Percentiles rank a stretch among this genome's conserved stretches.
phyloP scores from a whole-genome alignment of 83 land plant genomes.

The Diphasiastrum complanatum region DNA sequence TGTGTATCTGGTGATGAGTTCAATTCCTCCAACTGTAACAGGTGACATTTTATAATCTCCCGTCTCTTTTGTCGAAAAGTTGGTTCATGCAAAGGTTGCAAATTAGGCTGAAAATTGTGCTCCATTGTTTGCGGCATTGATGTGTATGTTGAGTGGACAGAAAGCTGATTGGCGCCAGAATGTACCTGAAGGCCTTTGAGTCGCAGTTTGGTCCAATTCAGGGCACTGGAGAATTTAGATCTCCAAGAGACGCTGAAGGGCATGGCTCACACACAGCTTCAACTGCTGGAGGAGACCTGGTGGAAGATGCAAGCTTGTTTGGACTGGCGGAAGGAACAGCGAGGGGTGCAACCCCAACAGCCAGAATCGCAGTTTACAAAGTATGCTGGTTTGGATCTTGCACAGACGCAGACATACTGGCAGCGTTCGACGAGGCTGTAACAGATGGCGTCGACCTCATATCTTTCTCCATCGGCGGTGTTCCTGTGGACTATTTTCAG shows the following conservation, averaged over 20 bases:
- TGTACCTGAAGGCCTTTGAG: constrained; percentile 10
- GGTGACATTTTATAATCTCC: too few relatives aligned
- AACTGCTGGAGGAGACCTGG: neutral
- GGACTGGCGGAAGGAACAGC: neutral
- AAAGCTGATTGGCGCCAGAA: constrained; percentile 12
- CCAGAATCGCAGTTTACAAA: neutral
- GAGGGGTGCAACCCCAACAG: neutral
- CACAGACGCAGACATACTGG: neutral
- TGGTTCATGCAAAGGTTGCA: too few relatives aligned
- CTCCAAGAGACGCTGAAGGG: constrained; percentile 12
- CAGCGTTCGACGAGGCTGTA: neutral
- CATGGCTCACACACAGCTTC: constrained; percentile 21
- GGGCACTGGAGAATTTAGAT: neutral
- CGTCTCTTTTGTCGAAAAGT: too few relatives aligned
- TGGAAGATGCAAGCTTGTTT: neutral
- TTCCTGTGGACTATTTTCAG: neutral
- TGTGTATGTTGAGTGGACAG: too few relatives aligned
- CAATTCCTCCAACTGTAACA: constrained; percentile 3
- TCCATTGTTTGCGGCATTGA: too few relatives aligned
- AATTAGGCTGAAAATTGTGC: too few relatives aligned
- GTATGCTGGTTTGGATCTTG: neutral
- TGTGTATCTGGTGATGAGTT: constrained; percentile 1
- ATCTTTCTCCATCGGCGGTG: neutral
- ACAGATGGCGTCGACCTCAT: neutral
- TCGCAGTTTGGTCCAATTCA: neutral